These are phyloP conservation scores for Colletotrichum graminicola DNA, from an alignment of 2,329 filamentous ascomycete species.

Conservation along the genomic window DNA sequence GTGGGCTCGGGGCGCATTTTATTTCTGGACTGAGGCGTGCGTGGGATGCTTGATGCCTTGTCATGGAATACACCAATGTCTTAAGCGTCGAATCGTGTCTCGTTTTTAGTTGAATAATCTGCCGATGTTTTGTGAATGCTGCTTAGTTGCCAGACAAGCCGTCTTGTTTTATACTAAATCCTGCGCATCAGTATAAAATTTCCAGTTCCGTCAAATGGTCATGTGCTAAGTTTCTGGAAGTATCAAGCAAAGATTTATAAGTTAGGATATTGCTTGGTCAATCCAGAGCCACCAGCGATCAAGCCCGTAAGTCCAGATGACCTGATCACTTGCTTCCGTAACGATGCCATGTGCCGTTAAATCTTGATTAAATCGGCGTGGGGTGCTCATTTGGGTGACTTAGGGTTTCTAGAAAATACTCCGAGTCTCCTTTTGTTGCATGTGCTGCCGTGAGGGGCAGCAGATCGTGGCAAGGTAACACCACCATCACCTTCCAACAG, in stretches of 20 bases:
- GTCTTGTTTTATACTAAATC: neutral
- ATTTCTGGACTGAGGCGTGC: conserved; percentile 19
- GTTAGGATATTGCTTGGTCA: neutral
- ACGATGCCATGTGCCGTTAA: neutral
- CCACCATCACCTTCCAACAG: conserved; percentile 11
- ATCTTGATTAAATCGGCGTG: no score
- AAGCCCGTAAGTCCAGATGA: neutral
- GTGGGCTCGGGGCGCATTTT: conserved; percentile 12
- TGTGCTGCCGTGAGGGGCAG: conserved; percentile 27
- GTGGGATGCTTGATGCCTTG: neutral
- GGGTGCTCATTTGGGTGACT: neutral
- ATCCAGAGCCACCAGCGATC: neutral
- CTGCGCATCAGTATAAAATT: no score
- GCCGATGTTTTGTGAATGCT: neutral
- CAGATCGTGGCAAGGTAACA: conserved; percentile 7
- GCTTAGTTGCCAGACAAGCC: neutral
- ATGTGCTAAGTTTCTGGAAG: neutral
- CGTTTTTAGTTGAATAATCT: neutral
- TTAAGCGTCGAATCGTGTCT: neutral
- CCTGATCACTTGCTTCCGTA: no score
- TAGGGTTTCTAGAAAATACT: conserved; percentile 3
- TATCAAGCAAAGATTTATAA: no score
- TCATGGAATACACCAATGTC: neutral
- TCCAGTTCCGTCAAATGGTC: neutral
- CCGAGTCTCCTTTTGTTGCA: conserved; percentile 7